Conservation (phyloP, 164 flowering plant species). For the Berberis thunbergii region DNA sequence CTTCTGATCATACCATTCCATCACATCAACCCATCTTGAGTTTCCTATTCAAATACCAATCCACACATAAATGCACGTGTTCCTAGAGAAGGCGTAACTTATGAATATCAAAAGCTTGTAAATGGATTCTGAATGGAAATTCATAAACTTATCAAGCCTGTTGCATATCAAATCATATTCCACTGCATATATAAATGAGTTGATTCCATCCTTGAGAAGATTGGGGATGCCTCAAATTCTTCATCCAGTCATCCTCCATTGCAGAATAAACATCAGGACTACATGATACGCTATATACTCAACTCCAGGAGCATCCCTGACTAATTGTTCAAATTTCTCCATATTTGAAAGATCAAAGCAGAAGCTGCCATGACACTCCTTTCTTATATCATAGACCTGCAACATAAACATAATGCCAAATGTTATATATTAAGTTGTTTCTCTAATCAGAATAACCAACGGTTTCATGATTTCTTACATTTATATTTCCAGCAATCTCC, state of each 20-base stretch:
- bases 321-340: slow-evolving; percentile 50
- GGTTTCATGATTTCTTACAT: slow-evolving; percentile 30
- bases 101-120: not conserved
- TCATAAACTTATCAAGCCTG: slow-evolving; percentile 59
- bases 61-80: not conserved
- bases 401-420: slow-evolving; percentile 3
- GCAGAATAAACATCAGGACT: slow-evolving; percentile 48
- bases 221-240: slow-evolving; percentile 68
- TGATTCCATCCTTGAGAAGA: slow-evolving; percentile 69
- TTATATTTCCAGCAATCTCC: slow-evolving; percentile 28
- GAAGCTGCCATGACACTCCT: slow-evolving; percentile 55
- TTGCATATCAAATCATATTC: slow-evolving; percentile 86
- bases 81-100: not conserved
- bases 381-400: slow-evolving; percentile 81
- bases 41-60: slow-evolving; percentile 31
- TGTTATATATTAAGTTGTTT: not conserved
- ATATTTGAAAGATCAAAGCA: slow-evolving; percentile 76
- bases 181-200: slow-evolving; percentile 64
- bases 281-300: slow-evolving; percentile 64
- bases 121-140: not conserved
- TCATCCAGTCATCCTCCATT: slow-evolving; percentile 74
- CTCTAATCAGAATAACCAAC: not conserved
- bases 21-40: slow-evolving; percentile 73
- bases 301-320: slow-evolving; percentile 60
- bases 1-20: slow-evolving; percentile 85